These are phyloP conservation scores for Seiridium unicorne DNA, from an alignment of 2,329 filamentous ascomycete genomes.

Conservation along the genomic window DNA sequence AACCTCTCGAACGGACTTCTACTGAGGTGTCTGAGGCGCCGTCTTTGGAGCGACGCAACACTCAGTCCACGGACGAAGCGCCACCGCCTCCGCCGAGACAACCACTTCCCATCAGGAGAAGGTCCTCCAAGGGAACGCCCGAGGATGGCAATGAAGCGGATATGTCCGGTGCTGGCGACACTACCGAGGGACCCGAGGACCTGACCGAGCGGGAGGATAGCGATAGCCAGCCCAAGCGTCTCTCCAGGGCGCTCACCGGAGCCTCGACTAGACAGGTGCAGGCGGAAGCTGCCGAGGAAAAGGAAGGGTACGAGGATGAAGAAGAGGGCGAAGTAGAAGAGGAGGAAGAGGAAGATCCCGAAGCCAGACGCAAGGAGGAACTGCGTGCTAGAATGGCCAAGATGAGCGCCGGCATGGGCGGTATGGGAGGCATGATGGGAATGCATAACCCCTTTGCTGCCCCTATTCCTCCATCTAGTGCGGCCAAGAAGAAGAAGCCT, in stretches of 20 bases:
- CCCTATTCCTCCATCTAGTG: conserved; percentile 50
- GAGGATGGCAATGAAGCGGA: conserved; percentile 64
- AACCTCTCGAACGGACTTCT: conserved; percentile 25
- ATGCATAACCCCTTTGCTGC: conserved; percentile 74
- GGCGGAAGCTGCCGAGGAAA: conserved; percentile 39
- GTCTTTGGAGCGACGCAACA: conserved; percentile 45
- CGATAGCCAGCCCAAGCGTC: conserved; percentile 54
- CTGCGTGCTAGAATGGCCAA: conserved; percentile 95
- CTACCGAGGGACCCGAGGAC: conserved; percentile 59
- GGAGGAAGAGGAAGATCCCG: conserved; percentile 83
- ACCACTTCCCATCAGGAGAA: conserved; percentile 48
- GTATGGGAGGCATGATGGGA: conserved; percentile 56
- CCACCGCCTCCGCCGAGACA: conserved; percentile 28
- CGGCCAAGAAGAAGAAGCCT: conserved; percentile 57
- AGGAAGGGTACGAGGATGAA: conserved; percentile 40
- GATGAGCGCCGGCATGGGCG: conserved; percentile 88
- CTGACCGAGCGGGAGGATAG: conserved; percentile 72
- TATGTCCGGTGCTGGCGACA: conserved; percentile 63
- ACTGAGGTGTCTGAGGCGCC: conserved; percentile 32
- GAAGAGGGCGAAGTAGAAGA: conserved; percentile 67
- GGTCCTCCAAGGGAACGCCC: conserved; percentile 45
- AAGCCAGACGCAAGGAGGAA: conserved; percentile 81
- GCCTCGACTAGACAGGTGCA: conserved; percentile 30
- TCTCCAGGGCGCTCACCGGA: conserved; percentile 37
- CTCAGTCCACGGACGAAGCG: conserved; percentile 51